phyloP scores from a whole-genome alignment of 805 yeast genomes.

The Saccharomycopsis olivae region DNA sequence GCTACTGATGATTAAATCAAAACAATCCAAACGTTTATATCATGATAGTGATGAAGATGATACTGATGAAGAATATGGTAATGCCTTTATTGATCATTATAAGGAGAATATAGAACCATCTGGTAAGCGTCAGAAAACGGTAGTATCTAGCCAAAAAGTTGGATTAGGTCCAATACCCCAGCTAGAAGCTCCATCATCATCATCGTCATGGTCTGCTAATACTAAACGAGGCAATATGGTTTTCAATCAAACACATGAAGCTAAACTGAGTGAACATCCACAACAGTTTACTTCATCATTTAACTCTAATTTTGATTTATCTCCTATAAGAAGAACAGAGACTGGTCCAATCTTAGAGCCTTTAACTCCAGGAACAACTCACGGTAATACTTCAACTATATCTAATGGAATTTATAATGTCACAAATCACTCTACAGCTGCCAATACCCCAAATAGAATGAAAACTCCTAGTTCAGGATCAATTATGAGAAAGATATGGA shows the following conservation, averaged over 20 bases:
- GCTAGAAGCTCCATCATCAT: conserved; percentile 30
- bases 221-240: conserved; percentile 20
- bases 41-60: conserved; percentile 12
- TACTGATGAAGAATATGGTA: conserved; percentile 9
- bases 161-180: conserved; percentile 24
- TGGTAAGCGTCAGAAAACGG: neutral
- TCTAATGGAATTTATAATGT: neutral
- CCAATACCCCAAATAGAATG: conserved; percentile 18
- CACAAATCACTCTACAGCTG: conserved; percentile 3
- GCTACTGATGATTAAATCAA: neutral
- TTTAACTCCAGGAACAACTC: conserved; percentile 36
- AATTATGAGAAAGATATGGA: conserved; percentile 44
- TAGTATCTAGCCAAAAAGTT: conserved; percentile 19
- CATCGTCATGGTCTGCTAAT: conserved; percentile 31
- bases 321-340: conserved; percentile 46
- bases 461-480: conserved; percentile 27
- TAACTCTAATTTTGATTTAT: conserved; percentile 53
- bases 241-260: neutral
- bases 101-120: neutral
- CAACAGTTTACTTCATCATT: conserved; percentile 46
- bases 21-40: conserved; percentile 10
- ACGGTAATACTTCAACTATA: neutral
- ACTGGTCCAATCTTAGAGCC: conserved; percentile 42
- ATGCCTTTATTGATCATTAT: conserved; percentile 16
- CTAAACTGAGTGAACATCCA: neutral